These are phyloP conservation scores for Musa beccarii DNA, from an alignment of 176 grass and related monocot species.

Conservation along the genomic window DNA sequence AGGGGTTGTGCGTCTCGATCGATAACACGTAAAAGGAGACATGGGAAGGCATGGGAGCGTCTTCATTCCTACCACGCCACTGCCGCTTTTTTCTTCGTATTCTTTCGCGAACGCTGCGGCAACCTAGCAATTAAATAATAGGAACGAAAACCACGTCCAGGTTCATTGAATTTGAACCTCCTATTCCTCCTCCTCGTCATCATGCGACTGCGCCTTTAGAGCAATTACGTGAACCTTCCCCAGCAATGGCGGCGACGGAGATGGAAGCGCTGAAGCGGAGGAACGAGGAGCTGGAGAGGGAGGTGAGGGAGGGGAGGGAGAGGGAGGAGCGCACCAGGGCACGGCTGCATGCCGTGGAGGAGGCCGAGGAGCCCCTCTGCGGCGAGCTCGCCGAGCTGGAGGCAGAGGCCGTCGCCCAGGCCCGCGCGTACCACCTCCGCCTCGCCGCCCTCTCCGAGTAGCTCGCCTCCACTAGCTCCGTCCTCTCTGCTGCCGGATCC, in stretches of 20 bases:
- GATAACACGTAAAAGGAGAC: no score
- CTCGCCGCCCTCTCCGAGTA: neutral
- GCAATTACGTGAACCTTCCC: neutral
- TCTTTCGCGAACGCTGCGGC: no score
- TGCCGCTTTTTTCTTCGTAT: no score
- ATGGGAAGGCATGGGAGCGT: no score
- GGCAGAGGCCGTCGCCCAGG: neutral
- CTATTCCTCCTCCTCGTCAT: no score
- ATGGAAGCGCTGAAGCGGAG: conserved; percentile 1
- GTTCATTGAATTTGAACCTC: no score
- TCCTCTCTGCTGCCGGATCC: neutral
- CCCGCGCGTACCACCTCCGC: neutral
- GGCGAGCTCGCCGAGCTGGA: neutral
- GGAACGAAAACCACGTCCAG: no score
- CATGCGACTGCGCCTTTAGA: no score
- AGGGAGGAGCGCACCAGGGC: conserved; percentile 7
- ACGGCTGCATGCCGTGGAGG: neutral
- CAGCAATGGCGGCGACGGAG: neutral
- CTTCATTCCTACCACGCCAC: no score
- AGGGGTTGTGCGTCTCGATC: no score
- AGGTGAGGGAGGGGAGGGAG: neutral
- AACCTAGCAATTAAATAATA: no score
- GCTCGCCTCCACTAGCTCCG: neutral
- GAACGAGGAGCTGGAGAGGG: conserved; percentile 4
- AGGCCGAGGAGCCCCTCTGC: conserved; percentile 6